Evolutionary conservation across 2,329 filamentous ascomycete species (phyloP), one percentile per base, ranked within the genome.

Genomic region (Stagonosporopsis cucurbitacearum): DNA sequence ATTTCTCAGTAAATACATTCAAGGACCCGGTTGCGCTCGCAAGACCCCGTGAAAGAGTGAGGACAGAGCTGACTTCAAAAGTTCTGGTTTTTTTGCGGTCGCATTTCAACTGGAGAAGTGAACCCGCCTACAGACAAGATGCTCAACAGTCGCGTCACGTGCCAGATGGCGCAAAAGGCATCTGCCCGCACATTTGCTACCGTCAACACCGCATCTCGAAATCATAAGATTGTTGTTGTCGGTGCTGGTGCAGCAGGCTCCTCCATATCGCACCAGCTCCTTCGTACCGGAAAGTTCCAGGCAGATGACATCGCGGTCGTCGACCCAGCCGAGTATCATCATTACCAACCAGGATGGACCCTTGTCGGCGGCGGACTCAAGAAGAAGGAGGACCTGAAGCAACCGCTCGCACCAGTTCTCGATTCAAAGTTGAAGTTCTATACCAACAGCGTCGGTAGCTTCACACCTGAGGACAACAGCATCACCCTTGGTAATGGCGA

Each of bases 321-420:
- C 39, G 87, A 89, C 60, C 87, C 87, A 0, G 80, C 86, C 0
- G 69, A 75, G 60, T 86, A 81, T 79, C 86, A 89, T 67, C 80
- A 89, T 75, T 89, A 88, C 69, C 87, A 89, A 71, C 86, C 87
- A 1, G 87, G 87, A 50, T 89, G 86, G 86, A 89, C 87, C 2
- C 78, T 89, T 1, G 87, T 89, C 2, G 87, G 86, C 39, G 86
- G 84, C 35, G 87, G 87, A 3, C 78, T 89, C 35, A 88, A 88
- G 73, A 81, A 78, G 42, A 86, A 86, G 67, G 77, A 87, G 59
- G 81, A 87, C 22, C 74, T 89, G 52, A 80, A 81, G 42, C 73
- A 76, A 52, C 82, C 81, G 1, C 68, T 88, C 35, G 64, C 75
- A 4, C 75, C 74, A 43, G 68, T 89, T 44, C 72, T 89, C 7